Evolutionary conservation across 2,329 filamentous ascomycete genomes (phyloP).

Genomic region (Scedosporium apiospermum): DNA sequence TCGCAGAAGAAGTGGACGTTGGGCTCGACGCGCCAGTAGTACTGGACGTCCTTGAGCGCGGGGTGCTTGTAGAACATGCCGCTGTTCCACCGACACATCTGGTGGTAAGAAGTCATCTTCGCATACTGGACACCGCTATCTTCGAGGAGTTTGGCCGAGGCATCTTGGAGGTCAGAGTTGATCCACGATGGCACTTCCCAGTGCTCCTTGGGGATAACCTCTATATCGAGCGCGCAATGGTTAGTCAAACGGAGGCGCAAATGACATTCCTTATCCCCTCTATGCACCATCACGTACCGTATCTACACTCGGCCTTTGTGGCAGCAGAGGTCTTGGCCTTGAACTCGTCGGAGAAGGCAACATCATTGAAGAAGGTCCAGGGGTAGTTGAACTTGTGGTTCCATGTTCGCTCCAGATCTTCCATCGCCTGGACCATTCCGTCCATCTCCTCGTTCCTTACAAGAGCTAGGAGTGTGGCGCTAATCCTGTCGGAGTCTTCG

Average conservation of each 20-base stretch:
- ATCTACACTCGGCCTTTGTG: slow-evolving; percentile 82
- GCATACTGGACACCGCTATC: slow-evolving; percentile 88
- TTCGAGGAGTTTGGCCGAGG: slow-evolving; percentile 73
- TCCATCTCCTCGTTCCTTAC: slow-evolving; percentile 86
- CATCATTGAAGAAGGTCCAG: slow-evolving; percentile 98
- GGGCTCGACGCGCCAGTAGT: slow-evolving; percentile 98
- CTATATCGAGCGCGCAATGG: slow-evolving; percentile 29
- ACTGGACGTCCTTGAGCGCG: slow-evolving; percentile 69
- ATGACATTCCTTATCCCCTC: background rate
- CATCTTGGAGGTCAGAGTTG: slow-evolving; percentile 72
- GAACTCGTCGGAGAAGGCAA: slow-evolving; percentile 88
- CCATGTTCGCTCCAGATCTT: slow-evolving; percentile 87
- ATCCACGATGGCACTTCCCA: slow-evolving; percentile 93
- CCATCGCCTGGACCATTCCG: slow-evolving; percentile 80
- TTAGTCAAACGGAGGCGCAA: background rate
- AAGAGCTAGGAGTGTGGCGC: slow-evolving; percentile 83
- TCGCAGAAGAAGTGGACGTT: slow-evolving; percentile 99
- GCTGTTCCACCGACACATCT: slow-evolving; percentile 99
- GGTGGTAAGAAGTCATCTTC: slow-evolving; percentile 81
- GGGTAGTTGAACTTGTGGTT: slow-evolving; percentile 99
- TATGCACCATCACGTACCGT: slow-evolving; percentile 44
- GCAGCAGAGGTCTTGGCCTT: slow-evolving; percentile 69
- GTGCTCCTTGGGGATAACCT: slow-evolving; percentile 87
- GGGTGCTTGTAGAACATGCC: slow-evolving; percentile 97
- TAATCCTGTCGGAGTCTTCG: slow-evolving; percentile 71